Evolutionary conservation across 2,329 filamentous ascomycete species (phyloP).

Genomic region (Neobulgaria alba): DNA sequence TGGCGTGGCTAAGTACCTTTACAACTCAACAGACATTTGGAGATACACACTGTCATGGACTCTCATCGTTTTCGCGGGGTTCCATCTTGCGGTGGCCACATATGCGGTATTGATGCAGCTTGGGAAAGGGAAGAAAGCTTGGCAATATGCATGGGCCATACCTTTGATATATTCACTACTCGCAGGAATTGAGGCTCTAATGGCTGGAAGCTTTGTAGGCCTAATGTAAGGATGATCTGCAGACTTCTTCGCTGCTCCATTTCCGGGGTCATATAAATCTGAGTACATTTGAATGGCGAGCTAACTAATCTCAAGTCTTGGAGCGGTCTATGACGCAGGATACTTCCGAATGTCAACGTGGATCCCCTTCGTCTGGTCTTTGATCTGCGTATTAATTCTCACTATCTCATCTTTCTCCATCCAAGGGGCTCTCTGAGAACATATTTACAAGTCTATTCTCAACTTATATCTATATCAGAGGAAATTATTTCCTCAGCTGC

Average conservation of each 20-base stretch:
- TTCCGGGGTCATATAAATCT: no score
- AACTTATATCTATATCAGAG: not conserved
- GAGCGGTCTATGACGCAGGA: slow-evolving; percentile 57
- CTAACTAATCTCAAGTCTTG: slow-evolving; percentile 35
- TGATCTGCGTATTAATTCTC: slow-evolving; percentile 58
- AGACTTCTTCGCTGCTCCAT: no score
- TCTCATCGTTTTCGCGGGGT: slow-evolving; percentile 51
- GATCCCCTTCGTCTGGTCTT: slow-evolving; percentile 63
- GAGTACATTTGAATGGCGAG: not conserved
- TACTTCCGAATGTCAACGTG: slow-evolving; percentile 68
- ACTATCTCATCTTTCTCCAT: slow-evolving; percentile 65
- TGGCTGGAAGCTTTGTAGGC: slow-evolving; percentile 60
- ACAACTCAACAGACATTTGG: slow-evolving; percentile 56
- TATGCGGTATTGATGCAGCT: slow-evolving; percentile 54
- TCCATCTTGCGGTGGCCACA: slow-evolving; percentile 47
- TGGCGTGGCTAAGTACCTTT: slow-evolving; percentile 41
- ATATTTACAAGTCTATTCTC: not conserved
- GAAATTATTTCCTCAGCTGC: slow-evolving; percentile 1
- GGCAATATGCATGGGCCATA: slow-evolving; percentile 43
- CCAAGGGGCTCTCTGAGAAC: slow-evolving; percentile 52
- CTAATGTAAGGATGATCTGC: slow-evolving; percentile 44
- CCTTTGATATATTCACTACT: slow-evolving; percentile 51
- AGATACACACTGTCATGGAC: slow-evolving; percentile 65
- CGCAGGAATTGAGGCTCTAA: slow-evolving; percentile 52
- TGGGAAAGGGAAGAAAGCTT: slow-evolving; percentile 27